These are phyloP conservation scores for Rhazya stricta DNA, from an alignment of 257 asterid genomes.

Conservation along the genomic window DNA sequence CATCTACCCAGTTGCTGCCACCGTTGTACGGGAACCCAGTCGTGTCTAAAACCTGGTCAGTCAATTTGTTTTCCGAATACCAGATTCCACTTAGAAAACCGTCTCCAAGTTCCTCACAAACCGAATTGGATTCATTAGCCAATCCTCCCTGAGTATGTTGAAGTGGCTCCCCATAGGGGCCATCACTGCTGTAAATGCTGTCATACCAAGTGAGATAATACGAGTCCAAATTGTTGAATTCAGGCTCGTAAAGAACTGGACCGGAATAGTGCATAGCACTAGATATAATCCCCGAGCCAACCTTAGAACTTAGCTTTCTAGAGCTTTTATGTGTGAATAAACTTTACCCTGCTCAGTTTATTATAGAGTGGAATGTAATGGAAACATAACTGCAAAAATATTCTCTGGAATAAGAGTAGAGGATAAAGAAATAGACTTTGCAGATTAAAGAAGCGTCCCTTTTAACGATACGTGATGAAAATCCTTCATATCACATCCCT, in stretches of 20 bases:
- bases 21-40: not conserved
- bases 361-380: not conserved
- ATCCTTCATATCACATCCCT: not conserved
- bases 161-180: slow-evolving; percentile 22
- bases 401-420: not conserved
- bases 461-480: not conserved
- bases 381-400: not conserved
- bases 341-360: not conserved
- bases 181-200: slow-evolving; percentile 7
- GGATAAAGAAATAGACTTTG: not conserved
- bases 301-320: not conserved
- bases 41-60: slow-evolving; percentile 3
- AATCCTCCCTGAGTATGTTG: slow-evolving; percentile 13
- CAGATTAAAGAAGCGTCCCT: not conserved
- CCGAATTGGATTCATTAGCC: slow-evolving; percentile 9
- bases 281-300: not conserved
- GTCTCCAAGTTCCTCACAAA: slow-evolving; percentile 18
- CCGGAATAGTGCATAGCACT: slow-evolving; percentile 4
- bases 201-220: slow-evolving; percentile 24
- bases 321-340: not conserved
- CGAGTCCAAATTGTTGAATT: slow-evolving; percentile 6
- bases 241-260: slow-evolving; percentile 6
- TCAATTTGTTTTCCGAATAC: not conserved
- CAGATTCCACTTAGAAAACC: slow-evolving; percentile 9
- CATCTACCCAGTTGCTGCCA: slow-evolving; percentile 26